A percentile compares a stretch with the other conserved stretches of the same genome.
Evolutionary conservation across 1,284 basidiomycete genomes (phyloP).

Genomic region (Ganoderma sinense): DNA sequence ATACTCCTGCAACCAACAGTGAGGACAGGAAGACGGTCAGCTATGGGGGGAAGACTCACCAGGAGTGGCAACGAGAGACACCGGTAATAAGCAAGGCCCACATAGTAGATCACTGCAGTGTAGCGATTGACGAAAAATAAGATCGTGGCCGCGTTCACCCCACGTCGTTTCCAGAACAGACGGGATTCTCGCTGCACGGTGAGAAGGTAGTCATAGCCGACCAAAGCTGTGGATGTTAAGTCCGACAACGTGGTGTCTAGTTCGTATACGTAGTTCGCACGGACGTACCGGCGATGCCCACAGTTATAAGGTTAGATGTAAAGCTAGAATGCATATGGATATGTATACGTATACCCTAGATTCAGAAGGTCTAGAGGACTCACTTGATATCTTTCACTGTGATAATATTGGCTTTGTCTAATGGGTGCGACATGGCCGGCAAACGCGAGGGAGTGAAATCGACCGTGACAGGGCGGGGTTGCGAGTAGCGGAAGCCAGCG

Average conservation of each 20-base stretch:
- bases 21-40: not conserved
- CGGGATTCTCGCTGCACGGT: conserved; percentile 10
- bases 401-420: not conserved
- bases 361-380: not conserved
- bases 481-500: not conserved
- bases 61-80: not conserved
- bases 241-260: not conserved
- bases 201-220: conserved; percentile 16
- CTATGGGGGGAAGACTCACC: not conserved
- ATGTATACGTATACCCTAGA: not conserved
- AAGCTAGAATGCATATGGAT: not conserved
- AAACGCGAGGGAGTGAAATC: not conserved
- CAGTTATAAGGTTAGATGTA: not conserved
- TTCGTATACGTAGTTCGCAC: too few relatives aligned
- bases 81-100: not conserved
- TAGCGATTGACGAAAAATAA: conserved; percentile 15
- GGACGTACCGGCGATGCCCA: not conserved
- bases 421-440: not conserved
- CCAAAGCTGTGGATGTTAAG: not conserved
- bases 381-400: not conserved
- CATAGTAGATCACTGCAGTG: not conserved
- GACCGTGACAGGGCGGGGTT: not conserved
- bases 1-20: not conserved
- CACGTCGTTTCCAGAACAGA: conserved; percentile 15
- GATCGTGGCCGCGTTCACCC: not conserved